phyloP scores from a whole-genome alignment of 257 asterid genomes.

The Fraxinus americana region DNA sequence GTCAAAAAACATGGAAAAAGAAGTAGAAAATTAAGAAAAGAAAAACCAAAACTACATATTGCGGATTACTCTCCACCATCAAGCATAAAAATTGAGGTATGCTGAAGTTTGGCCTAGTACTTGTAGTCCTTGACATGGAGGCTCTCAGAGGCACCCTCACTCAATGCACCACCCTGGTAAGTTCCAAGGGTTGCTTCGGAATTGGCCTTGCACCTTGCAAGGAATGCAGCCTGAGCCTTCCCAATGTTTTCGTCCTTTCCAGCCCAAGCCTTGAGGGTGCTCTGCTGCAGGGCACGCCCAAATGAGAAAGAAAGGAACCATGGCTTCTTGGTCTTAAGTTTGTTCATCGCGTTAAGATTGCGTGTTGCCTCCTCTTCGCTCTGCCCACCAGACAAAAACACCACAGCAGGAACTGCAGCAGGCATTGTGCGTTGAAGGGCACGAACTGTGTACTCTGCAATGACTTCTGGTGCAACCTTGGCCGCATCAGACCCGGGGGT shows the following conservation, averaged over 20 bases:
- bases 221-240: conserved; percentile 57
- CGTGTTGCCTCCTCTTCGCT: conserved; percentile 66
- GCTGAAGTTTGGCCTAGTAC: conserved; percentile 33
- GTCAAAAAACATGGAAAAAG: neutral
- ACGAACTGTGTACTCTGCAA: conserved; percentile 62
- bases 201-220: conserved; percentile 62
- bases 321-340: conserved; percentile 61
- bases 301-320: conserved; percentile 60
- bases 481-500: conserved; percentile 64
- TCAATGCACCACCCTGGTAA: conserved; percentile 44
- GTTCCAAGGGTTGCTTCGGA: conserved; percentile 70
- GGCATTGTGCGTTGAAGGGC: conserved; percentile 74
- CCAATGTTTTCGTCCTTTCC: conserved; percentile 52
- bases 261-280: conserved; percentile 67
- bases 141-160: conserved; percentile 67
- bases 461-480: conserved; percentile 61
- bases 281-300: conserved; percentile 67
- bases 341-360: conserved; percentile 66
- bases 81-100: conserved; percentile 7
- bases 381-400: conserved; percentile 67
- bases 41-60: neutral
- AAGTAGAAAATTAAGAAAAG: neutral
- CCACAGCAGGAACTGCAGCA: conserved; percentile 64
- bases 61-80: conserved; percentile 11
- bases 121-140: conserved; percentile 71